Evolutionary conservation across 129 eudicot genomes (phyloP).

Genomic region (Flaveria trinervia): DNA sequence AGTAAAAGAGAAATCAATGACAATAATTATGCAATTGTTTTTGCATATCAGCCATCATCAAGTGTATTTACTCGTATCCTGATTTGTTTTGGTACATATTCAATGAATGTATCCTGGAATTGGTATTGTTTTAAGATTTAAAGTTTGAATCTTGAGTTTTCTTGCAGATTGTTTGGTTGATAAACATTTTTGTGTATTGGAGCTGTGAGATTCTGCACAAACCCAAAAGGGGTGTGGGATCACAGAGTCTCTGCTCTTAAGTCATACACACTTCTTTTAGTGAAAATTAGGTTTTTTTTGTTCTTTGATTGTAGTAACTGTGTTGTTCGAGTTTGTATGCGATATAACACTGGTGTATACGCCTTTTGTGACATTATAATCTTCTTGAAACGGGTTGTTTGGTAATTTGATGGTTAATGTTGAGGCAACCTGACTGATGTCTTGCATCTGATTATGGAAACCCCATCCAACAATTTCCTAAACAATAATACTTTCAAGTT

Average conservation of each 20-base stretch:
- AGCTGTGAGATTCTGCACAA: too few relatives aligned
- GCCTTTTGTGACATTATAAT: background rate
- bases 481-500: too few relatives aligned
- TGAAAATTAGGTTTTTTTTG: background rate
- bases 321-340: slow-evolving; percentile 11
- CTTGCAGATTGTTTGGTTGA: slow-evolving; percentile 18
- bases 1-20: slow-evolving; percentile 12
- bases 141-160: slow-evolving; percentile 4
- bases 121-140: slow-evolving; percentile 14
- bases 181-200: background rate
- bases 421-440: too few relatives aligned
- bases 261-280: background rate
- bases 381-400: slow-evolving; percentile 2
- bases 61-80: background rate
- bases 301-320: too few relatives aligned
- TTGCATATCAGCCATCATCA: background rate
- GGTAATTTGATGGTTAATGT: background rate
- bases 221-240: too few relatives aligned
- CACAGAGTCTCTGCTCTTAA: slow-evolving; percentile 4
- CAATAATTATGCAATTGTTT: slow-evolving; percentile 16
- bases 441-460: too few relatives aligned
- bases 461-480: too few relatives aligned
- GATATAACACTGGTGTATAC: slow-evolving; percentile 17
- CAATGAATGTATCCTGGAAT: background rate
- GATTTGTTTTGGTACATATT: background rate